A percentile compares a stretch with the other conserved stretches of the same genome.
Conservation (phyloP, 495 filamentous ascomycete genomes). For the Filosporella fistucella region DNA sequence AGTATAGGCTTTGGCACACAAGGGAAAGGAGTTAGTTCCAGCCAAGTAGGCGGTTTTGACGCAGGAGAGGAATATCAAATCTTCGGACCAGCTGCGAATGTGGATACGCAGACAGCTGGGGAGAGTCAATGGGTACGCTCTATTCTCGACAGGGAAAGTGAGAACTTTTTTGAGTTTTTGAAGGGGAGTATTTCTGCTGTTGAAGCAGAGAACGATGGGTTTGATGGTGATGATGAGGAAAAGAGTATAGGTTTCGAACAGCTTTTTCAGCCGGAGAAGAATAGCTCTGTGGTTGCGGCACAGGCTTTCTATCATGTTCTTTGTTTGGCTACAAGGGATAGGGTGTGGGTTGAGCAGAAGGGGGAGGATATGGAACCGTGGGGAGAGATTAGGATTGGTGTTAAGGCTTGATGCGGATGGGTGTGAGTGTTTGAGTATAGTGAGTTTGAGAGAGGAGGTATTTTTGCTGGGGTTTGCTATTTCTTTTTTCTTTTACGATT, state of each 20-base stretch:
- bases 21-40: slow-evolving; percentile 2
- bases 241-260: slow-evolving; percentile 45
- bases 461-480: no score
- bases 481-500: no score
- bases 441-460: no score
- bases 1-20: slow-evolving; percentile 36
- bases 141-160: slow-evolving; percentile 51
- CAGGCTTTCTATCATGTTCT: slow-evolving; percentile 66
- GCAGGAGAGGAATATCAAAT: slow-evolving; percentile 32
- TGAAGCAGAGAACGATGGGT: slow-evolving; percentile 11
- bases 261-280: slow-evolving; percentile 47
- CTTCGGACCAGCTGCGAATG: slow-evolving; percentile 37
- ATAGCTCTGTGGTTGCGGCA: slow-evolving; percentile 54
- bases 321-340: slow-evolving; percentile 56
- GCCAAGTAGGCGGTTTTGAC: neutral
- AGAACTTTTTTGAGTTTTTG: slow-evolving; percentile 61
- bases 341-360: slow-evolving; percentile 42
- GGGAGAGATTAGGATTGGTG: slow-evolving; percentile 20
- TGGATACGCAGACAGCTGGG: slow-evolving; percentile 41
- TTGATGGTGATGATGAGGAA: slow-evolving; percentile 2
- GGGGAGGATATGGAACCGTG: slow-evolving; percentile 19
- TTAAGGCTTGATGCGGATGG: no score
- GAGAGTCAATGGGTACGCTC: slow-evolving; percentile 37
- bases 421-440: no score
- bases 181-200: slow-evolving; percentile 26